Evolutionary conservation across 148 eudicot genomes (phyloP).

Genomic region (Pouteria glomerata): DNA sequence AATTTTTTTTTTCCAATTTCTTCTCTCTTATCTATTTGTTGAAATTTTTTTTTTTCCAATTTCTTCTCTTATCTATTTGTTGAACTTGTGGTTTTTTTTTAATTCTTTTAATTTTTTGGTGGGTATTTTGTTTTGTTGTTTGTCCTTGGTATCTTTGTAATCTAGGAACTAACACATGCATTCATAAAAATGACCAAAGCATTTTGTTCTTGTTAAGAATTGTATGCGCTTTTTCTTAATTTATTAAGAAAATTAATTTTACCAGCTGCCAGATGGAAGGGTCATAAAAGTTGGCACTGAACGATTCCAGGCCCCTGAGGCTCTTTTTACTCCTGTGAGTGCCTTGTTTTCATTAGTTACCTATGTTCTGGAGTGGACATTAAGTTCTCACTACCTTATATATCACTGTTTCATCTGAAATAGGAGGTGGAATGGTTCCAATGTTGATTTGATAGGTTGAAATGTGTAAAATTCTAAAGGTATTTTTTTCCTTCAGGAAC

Average conservation of each 20-base stretch:
- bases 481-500: constrained; percentile 58
- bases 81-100: neutral
- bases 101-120: neutral
- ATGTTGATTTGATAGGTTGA: neutral
- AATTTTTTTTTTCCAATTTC: no score
- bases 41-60: no score
- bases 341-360: neutral
- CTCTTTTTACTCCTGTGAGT: constrained; percentile 95
- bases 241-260: constrained; percentile 7
- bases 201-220: neutral
- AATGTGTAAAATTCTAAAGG: neutral
- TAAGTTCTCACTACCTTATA: no score
- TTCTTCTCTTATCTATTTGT: no score
- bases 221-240: neutral
- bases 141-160: neutral
- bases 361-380: neutral
- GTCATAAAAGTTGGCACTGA: constrained; percentile 96
- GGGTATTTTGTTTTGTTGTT: neutral
- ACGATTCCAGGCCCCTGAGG: constrained; percentile 98
- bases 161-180: neutral
- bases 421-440: neutral
- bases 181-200: no score
- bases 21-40: no score
- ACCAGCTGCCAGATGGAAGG: constrained; percentile 97
- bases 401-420: no score